Evolutionary conservation across 1,284 basidiomycete species (phyloP), one percentile per base, ranked within the genome.

Genomic region (Boletus semigastroideus): DNA sequence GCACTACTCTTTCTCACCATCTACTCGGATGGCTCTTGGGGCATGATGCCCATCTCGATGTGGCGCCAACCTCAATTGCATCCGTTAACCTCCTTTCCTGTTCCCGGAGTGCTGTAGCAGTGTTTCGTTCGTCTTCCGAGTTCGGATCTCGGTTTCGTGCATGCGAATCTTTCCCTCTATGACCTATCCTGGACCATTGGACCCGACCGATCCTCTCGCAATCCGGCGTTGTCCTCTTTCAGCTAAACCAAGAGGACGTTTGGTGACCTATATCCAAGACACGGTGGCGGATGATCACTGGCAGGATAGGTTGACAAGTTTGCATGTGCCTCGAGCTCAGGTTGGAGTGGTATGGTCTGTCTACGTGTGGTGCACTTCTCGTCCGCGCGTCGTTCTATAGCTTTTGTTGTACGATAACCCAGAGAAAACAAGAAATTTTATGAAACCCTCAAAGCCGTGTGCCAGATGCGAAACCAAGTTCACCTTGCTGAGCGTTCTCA

Each of bases 401-500:
- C 8, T 50, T 8, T 25, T 28, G 57, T 62, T 22, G 53, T 62
- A 46, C 42, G 14, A 53, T 52, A 59, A 56, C 25, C 48, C 46
- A 50, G 38, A 59, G 25, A 61, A 55, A 59, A 44, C 12, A 13
- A 43, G n/a, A 61, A 16, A 60, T 37, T 48, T 20, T 22, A 36
- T 42, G 1, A 54, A 54, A n/a, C n/a, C n/a, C n/a, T n/a, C n/a
- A n/a, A n/a, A n/a, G n/a, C n/a, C n/a, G n/a, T n/a, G n/a, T n/a
- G n/a, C n/a, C n/a, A n/a, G n/a, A n/a, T n/a, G n/a, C n/a, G n/a
- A n/a, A n/a, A n/a, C n/a, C n/a, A n/a, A n/a, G n/a, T n/a, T 78
- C 61, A 66, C 79, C 59, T 61, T 71, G 19, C 59, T 83, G 54
- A 70, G 76, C 60, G 64, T 72, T 43, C 68, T 74, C 51, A 48